Evolutionary conservation across 2,329 filamentous ascomycete genomes (phyloP), one percentile per base, ranked within the genome.

Genomic region (Pseudogymnoascus sp.): DNA sequence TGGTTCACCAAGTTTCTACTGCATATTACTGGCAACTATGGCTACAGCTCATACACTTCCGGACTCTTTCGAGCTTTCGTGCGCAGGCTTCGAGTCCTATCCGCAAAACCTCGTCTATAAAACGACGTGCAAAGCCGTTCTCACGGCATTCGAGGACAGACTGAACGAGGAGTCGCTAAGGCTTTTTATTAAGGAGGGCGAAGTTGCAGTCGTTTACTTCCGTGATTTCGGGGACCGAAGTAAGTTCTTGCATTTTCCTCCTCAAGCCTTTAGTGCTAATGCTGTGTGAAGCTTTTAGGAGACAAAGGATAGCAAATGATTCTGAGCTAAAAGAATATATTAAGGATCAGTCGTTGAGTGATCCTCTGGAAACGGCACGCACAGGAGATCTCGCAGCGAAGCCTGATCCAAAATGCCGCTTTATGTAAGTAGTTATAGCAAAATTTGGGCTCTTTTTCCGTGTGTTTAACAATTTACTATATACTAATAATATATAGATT

Each of bases 181-280:
- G 5, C 58, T 64, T 10, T 64, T 64, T 15, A 42, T 55, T 70
- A 36, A 72, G 67, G n/a, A 75, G 71, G 31, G 74, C 63, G 48
- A 71, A 68, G 29, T 67, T 61, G 61, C 71, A 72, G 33, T 74
- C 65, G 60, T 72, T 71, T 61, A 69, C 69, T 55, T 74, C 69
- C 12, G 66, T 65, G 52, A 64, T 61, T 29, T 61, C 9, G 6
- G 2, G 35, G 31, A 9, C 48, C 15, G 4, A 25, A 9, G 60
- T 31, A 36, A 42, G 58, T 63, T 58, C 36, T 15, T 29, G 10
- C 45, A 33, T 45, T 45, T 9, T 13, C 8, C 27, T 1, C 15
- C 25, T 4, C 3, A 29, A 8, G 25, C 6, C 5, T n/a, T 27
- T 4, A 8, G 18, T 2, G 8, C 40, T 45, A 45, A 45, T 2